phyloP scores from a whole-genome alignment of 257 asterid species.

The Primulina tabacum region DNA sequence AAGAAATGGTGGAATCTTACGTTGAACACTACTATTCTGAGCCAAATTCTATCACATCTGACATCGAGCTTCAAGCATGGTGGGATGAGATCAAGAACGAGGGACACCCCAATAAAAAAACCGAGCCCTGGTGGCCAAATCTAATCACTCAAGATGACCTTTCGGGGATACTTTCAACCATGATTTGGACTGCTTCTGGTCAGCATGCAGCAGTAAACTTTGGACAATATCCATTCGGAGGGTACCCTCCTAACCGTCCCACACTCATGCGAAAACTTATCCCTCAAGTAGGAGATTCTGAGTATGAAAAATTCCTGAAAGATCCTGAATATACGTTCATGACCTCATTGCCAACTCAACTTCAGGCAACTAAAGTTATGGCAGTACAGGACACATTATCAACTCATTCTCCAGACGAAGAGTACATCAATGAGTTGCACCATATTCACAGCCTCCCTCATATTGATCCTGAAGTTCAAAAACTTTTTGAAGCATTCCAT shows the following conservation, averaged over 20 bases:
- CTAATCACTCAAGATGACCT: constrained; percentile 68
- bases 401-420: constrained; percentile 85
- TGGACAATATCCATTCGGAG: constrained; percentile 92
- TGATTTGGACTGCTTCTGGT: constrained; percentile 89
- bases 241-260: constrained; percentile 85
- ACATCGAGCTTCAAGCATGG: constrained; percentile 83
- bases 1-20: constrained; percentile 76
- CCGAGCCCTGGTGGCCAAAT: constrained; percentile 90
- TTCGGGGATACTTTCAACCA: constrained; percentile 57
- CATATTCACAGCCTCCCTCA: constrained; percentile 50
- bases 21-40: constrained; percentile 67
- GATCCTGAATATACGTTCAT: constrained; percentile 69
- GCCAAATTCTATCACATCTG: constrained; percentile 53
- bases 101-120: constrained; percentile 68
- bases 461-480: constrained; percentile 61
- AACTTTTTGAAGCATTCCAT: constrained; percentile 51
- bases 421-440: constrained; percentile 68
- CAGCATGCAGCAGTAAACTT: constrained; percentile 97
- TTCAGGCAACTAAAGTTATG: constrained; percentile 92
- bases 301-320: constrained; percentile 56
- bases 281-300: constrained; percentile 49
- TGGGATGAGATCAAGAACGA: constrained; percentile 78
- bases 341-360: constrained; percentile 85
- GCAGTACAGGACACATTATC: constrained; percentile 91
- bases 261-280: constrained; percentile 74